These are phyloP conservation scores for Sophora flavescens DNA, from an alignment of 306 rosid species.

Conservation along the genomic window DNA sequence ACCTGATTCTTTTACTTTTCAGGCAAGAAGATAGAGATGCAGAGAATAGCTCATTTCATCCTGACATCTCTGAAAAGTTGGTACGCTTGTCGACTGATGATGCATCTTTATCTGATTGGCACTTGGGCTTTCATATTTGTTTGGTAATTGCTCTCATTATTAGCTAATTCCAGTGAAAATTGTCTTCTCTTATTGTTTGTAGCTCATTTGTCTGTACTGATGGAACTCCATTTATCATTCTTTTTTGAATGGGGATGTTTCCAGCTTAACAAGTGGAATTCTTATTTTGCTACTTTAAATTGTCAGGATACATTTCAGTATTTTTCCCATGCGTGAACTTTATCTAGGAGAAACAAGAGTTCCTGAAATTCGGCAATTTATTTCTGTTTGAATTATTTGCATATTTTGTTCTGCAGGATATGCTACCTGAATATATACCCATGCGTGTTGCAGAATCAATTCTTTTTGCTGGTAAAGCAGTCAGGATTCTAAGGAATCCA, in stretches of 20 bases:
- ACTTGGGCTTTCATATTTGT: conserved; percentile 89
- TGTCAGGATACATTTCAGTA: neutral
- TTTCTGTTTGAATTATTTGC: neutral
- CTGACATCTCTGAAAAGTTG: conserved; percentile 75
- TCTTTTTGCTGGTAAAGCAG: conserved; percentile 97
- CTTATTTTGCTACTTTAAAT: conserved; percentile 26
- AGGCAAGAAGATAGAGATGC: conserved; percentile 90
- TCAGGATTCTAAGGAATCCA: conserved; percentile 90
- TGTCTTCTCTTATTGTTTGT: conserved; percentile 14
- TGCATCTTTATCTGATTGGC: conserved; percentile 91
- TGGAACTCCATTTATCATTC: conserved; percentile 25
- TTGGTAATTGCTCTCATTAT: conserved; percentile 61
- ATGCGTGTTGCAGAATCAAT: conserved; percentile 92
- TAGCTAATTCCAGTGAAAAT: conserved; percentile 27
- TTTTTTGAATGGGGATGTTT: conserved; percentile 4
- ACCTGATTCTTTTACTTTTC: conserved; percentile 52
- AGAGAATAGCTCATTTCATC: conserved; percentile 65
- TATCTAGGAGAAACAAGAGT: neutral
- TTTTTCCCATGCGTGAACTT: conserved; percentile 1
- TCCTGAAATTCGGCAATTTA: conserved; percentile 6
- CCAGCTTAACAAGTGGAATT: conserved; percentile 39
- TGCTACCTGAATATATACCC: conserved; percentile 92
- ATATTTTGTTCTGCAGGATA: conserved; percentile 67
- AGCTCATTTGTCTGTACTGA: conserved; percentile 1
- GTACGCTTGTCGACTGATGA: conserved; percentile 74